Evolutionary conservation across 768 basidiomycete species (phyloP), one percentile per base, ranked within the genome.

Genomic region (Naganishia vaughanmartiniae): DNA sequence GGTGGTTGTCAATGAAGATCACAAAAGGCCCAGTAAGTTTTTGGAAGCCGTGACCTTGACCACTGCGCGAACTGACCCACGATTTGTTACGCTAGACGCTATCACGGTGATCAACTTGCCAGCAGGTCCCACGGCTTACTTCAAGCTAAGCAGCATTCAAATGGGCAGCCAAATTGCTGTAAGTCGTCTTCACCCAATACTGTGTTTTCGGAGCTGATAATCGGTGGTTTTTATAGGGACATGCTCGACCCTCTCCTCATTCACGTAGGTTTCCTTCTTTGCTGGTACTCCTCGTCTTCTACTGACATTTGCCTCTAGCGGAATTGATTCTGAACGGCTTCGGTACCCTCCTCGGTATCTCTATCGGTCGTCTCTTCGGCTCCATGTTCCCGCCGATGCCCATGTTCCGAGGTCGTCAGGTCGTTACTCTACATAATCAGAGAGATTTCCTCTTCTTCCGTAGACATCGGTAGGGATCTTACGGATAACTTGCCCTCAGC

Each of bases 381-480:
- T 93, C 93, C 0, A 86, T 93, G 26, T 98, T 97, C 83, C 96
- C 96, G 21, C 93, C 91, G 9, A 83, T 95, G 73, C 93, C 93
- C 0, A 91, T 96, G 79, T 97, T 96, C 78, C 89, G 93, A 82
- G 96, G 96, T 39, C 79, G 96, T 34, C 96, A 99, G 81, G 94
- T 97, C 12, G 94, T 98, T 15, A 96, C 95, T 2, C 84, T 98
- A 24, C 96, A 98, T 78, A 97, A 97, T 77, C 93, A 96, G 80
- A 87, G 96, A 56, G 96, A 99, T 83, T 99, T 98, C 82, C 83
- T 99, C 69, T 99, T 99, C 84, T 95, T 99, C 84, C 84, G 96
- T 73, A 85, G 96, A 70, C 96, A 98, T 84, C 87, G 96, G 89
- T 95, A 71, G 65, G 87, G 21, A n/a, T 30, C 15, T 19, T 51